Evolutionary conservation across 352 stramenopile genomes (phyloP).

Genomic region (Phytophthora idaei): DNA sequence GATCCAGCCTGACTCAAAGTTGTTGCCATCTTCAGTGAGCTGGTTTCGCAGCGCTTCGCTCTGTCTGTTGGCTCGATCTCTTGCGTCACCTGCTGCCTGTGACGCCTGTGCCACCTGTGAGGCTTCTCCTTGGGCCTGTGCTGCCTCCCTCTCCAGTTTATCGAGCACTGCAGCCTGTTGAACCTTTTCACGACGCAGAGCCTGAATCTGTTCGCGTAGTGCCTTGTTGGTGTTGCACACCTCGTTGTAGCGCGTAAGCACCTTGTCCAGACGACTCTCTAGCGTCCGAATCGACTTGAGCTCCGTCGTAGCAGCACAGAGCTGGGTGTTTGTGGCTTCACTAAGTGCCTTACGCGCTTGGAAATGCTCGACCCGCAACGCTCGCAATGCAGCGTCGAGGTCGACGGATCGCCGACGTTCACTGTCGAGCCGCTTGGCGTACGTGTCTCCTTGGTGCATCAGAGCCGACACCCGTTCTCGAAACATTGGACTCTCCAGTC

Average conservation of each 20-base stretch:
- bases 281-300: constrained; percentile 74
- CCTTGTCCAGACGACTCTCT: constrained; percentile 84
- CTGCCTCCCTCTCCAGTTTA: constrained; percentile 85
- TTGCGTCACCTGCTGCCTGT: constrained; percentile 81
- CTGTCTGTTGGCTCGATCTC: constrained; percentile 86
- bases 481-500: constrained; percentile 78
- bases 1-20: constrained; percentile 88
- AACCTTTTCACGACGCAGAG: constrained; percentile 79
- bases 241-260: constrained; percentile 87
- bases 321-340: constrained; percentile 50
- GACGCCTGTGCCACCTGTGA: constrained; percentile 72
- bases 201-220: constrained; percentile 80
- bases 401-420: constrained; percentile 59
- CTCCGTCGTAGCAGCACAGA: constrained; percentile 52
- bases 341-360: constrained; percentile 62
- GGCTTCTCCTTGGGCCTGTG: constrained; percentile 85
- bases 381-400: constrained; percentile 41
- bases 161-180: constrained; percentile 77
- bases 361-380: constrained; percentile 45
- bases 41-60: constrained; percentile 76
- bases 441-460: constrained; percentile 78
- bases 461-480: constrained; percentile 61
- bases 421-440: constrained; percentile 72
- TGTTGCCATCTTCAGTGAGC: constrained; percentile 76
- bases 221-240: constrained; percentile 85